These are phyloP conservation scores for Ganoderma boninense DNA, from an alignment of 1,284 basidiomycete species.

Conservation along the genomic window DNA sequence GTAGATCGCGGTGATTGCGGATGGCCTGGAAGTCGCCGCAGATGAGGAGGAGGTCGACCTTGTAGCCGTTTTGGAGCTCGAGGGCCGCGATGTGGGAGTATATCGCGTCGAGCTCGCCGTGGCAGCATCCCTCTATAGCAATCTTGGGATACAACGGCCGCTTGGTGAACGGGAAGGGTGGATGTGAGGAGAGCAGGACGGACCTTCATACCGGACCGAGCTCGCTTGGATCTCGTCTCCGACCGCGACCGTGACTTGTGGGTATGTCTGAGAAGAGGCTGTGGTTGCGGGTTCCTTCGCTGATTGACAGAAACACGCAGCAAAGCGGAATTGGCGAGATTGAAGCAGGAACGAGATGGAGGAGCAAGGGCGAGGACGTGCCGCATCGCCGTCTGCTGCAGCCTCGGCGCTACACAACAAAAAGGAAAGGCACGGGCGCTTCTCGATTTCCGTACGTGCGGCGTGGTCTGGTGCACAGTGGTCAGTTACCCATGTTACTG, in stretches of 20 bases:
- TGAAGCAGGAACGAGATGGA: background rate
- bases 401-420: background rate
- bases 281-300: background rate
- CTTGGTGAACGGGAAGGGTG: background rate
- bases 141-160: conserved; percentile 22
- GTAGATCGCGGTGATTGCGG: conserved; percentile 86
- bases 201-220: conserved; percentile 24
- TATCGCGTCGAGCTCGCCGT: conserved; percentile 89
- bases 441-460: too few relatives aligned
- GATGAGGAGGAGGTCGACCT: conserved; percentile 87
- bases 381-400: background rate
- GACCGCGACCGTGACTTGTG: background rate
- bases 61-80: conserved; percentile 68
- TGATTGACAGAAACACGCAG: background rate
- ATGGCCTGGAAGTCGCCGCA: conserved; percentile 98
- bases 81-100: conserved; percentile 80
- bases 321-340: background rate
- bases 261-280: background rate
- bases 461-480: too few relatives aligned
- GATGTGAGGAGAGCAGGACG: background rate
- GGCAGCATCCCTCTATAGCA: conserved; percentile 87
- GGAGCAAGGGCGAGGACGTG: too few relatives aligned
- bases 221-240: background rate
- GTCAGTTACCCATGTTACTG: too few relatives aligned
- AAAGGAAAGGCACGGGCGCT: background rate